phyloP scores from a whole-genome alignment of 140 eudicot species.

The Anethum foeniculum region DNA sequence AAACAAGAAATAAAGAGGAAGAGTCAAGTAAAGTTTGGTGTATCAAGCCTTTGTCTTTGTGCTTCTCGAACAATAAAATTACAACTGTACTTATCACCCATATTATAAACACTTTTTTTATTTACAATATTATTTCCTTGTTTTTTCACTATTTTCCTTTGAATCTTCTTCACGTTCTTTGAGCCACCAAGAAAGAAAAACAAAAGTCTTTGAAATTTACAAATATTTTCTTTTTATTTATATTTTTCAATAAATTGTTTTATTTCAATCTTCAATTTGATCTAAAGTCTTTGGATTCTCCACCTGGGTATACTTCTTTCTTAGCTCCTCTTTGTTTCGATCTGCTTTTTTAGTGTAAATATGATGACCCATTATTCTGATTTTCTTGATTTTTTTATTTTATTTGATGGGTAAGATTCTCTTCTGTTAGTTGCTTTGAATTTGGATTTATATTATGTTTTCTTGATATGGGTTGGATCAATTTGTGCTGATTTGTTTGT shows the following conservation, averaged over 20 bases:
- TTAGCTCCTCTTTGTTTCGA: slow-evolving; percentile 6
- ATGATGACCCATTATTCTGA: not conserved
- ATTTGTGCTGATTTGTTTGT: not conserved
- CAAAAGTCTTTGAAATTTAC: not conserved
- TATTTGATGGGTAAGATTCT: not conserved
- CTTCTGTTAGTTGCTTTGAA: not conserved
- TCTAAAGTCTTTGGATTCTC: not conserved
- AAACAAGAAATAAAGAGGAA: not conserved
- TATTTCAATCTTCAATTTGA: not conserved
- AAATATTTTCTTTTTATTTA: not conserved
- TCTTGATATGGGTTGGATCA: not conserved
- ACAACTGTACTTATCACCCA: slow-evolving; percentile 3
- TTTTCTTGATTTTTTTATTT: not conserved
- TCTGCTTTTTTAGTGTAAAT: not conserved
- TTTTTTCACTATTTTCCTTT: slow-evolving; percentile 1
- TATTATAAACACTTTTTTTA: not conserved
- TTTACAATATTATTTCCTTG: not conserved
- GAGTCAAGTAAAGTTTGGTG: not conserved
- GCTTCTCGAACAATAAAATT: slow-evolving; percentile 1
- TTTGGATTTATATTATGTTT: not conserved
- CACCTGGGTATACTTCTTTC: slow-evolving; percentile 7
- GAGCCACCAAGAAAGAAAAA: slow-evolving; percentile 4
- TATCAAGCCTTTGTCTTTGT: not conserved
- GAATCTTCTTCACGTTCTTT: not conserved
- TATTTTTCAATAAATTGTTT: not conserved